Percentiles rank a stretch among this genome's conserved stretches.
Evolutionary conservation across 805 yeast species (phyloP).

Genomic region (Saccharomycopsis fodiens): DNA sequence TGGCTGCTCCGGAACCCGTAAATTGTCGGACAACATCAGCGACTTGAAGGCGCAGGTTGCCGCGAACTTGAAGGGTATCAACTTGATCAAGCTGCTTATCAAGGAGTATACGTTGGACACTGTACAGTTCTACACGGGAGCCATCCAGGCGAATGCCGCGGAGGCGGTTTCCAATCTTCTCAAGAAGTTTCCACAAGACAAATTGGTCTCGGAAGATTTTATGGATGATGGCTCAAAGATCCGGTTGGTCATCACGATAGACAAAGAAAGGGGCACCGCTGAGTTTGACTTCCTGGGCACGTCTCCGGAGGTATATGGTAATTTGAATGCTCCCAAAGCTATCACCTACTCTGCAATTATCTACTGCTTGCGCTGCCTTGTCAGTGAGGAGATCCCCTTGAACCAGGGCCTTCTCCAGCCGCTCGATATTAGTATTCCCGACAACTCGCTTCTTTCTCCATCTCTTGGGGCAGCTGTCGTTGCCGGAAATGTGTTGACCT

Average conservation of each 20-base stretch:
- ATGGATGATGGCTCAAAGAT: conserved; percentile 82
- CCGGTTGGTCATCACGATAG: conserved; percentile 43
- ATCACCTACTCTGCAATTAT: conserved; percentile 84
- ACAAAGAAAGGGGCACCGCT: conserved; percentile 48
- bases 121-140: conserved; percentile 69
- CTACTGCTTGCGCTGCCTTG: conserved; percentile 78
- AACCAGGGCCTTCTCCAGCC: conserved; percentile 91
- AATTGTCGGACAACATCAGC: conserved; percentile 74
- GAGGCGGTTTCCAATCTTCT: conserved; percentile 54
- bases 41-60: conserved; percentile 83
- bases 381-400: conserved; percentile 81
- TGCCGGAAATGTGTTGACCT: conserved; percentile 91
- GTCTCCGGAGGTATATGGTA: conserved; percentile 81
- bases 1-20: conserved; percentile 85
- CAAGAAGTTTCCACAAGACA: conserved; percentile 36
- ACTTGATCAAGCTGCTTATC: conserved; percentile 51
- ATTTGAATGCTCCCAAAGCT: conserved; percentile 88
- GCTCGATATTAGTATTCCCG: conserved; percentile 57
- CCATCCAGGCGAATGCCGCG: conserved; percentile 76
- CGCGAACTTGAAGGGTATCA: conserved; percentile 81
- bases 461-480: conserved; percentile 86
- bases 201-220: conserved; percentile 49
- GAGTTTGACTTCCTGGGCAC: conserved; percentile 81
- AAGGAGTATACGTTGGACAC: conserved; percentile 52
- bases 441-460: conserved; percentile 62